Evolutionary conservation across 1,284 basidiomycete genomes (phyloP).

Genomic region (Fomitopsis palustris): DNA sequence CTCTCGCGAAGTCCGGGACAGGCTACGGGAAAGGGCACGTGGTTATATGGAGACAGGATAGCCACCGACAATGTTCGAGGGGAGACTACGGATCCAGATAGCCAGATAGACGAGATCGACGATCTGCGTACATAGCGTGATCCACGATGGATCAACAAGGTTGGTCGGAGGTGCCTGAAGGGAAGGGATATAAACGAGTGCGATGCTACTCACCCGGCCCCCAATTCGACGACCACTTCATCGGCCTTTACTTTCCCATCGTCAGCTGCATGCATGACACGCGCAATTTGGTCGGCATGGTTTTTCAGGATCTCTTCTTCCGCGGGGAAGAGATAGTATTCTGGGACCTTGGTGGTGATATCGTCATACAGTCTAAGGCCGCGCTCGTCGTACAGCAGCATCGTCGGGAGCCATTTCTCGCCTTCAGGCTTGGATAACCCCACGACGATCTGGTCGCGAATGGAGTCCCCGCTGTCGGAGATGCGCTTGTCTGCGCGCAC

Average conservation of each 20-base stretch:
- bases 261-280: constrained; percentile 62
- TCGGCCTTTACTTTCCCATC: constrained; percentile 43
- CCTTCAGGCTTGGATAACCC: constrained; percentile 54
- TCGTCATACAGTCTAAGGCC: constrained; percentile 83
- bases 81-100: not conserved
- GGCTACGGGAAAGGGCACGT: not conserved
- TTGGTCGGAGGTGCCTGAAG: not conserved
- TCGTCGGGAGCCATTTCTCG: constrained; percentile 73
- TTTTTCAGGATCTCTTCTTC: constrained; percentile 70
- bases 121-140: not conserved
- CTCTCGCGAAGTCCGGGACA: not conserved
- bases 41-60: not conserved
- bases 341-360: constrained; percentile 77
- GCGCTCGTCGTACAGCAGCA: constrained; percentile 84
- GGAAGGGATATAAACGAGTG: not conserved
- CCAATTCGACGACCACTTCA: constrained; percentile 77
- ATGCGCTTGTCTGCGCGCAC: constrained; percentile 34
- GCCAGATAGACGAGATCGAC: constrained; percentile 3
- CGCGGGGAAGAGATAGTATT: constrained; percentile 87
- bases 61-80: not conserved
- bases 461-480: constrained; percentile 32
- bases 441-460: constrained; percentile 45
- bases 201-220: constrained; percentile 72
- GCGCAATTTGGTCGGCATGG: constrained; percentile 65
- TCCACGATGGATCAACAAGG: constrained; percentile 1